Evolutionary conservation across 768 basidiomycete genomes (phyloP), one percentile per base, ranked within the genome.

Genomic region (Phanerochaete carnosa): DNA sequence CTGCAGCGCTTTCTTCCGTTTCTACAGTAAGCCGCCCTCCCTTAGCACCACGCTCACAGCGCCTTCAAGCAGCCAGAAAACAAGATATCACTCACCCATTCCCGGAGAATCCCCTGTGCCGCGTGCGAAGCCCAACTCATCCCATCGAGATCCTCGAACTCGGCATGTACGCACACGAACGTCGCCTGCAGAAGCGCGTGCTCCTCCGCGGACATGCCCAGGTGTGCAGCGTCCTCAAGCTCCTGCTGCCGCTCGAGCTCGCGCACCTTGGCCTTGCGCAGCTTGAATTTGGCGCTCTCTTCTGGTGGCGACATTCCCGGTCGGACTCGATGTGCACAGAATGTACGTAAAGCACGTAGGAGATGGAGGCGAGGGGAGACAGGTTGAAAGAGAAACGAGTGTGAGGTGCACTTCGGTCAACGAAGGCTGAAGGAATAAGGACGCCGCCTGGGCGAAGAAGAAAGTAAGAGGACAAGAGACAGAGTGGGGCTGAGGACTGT

Each of bases 281-380:
- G 16, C 45, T 49, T 47, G 46, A 62, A 62, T 49, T 62, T 62
- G 19, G 3, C n/a, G 49, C 60, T 62, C 47, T 62, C 60, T 15
- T 37, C 60, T 7, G 32, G 43, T 23, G 3, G 39, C 26, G 29
- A 23, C 51, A 23, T 33, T 16, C n/a, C n/a, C n/a, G n/a, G n/a
- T n/a, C n/a, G n/a, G n/a, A n/a, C n/a, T n/a, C n/a, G n/a, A n/a
- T n/a, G n/a, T n/a, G n/a, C n/a, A n/a, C n/a, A n/a, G n/a, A n/a
- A n/a, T n/a, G n/a, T n/a, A n/a, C n/a, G n/a, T n/a, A n/a, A n/a
- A n/a, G n/a, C n/a, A n/a, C n/a, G n/a, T n/a, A n/a, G n/a, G n/a
- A n/a, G 16, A 7, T 7, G 9, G 23, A 32, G 7, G 9, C 29
- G 4, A 23, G 30, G 11, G 19, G 11, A 6, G 51, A 19, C 11